Conservation (phyloP, 306 rosid genomes). For the Cucumis melo region DNA sequence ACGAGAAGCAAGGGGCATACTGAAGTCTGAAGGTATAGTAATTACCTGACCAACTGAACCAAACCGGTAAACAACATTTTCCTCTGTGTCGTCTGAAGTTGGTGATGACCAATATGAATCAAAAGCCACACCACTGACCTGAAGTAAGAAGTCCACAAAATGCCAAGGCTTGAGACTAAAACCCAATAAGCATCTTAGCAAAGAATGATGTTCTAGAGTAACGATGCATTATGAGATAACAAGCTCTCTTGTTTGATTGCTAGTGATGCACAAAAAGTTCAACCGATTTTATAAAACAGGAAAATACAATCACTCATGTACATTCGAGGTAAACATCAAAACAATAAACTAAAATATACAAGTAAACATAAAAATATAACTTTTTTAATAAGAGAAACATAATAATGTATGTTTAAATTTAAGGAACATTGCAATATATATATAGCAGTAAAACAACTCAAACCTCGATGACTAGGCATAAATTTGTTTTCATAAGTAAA, state of each 20-base stretch:
- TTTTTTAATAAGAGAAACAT: not conserved
- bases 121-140: conserved; percentile 98
- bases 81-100: conserved; percentile 59
- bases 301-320: not conserved
- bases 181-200: conserved; percentile 9
- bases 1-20: not conserved
- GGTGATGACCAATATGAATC: conserved; percentile 96
- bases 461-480: not conserved
- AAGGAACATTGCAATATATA: not conserved
- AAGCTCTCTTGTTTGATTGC: not conserved
- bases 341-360: not conserved
- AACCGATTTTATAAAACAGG: not conserved
- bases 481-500: not conserved
- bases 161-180: conserved; percentile 5
- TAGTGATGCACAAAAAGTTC: not conserved
- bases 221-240: not conserved
- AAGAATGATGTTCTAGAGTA: not conserved
- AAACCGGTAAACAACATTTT: conserved; percentile 69
- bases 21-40: not conserved
- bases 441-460: not conserved
- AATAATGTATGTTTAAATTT: no score
- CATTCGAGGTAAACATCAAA: not conserved
- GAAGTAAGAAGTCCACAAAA: conserved; percentile 4
- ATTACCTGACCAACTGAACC: conserved; percentile 97
- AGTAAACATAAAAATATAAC: no score